Conservation (phyloP, 495 filamentous ascomycete species). For the Talaromyces nanjingensis region DNA sequence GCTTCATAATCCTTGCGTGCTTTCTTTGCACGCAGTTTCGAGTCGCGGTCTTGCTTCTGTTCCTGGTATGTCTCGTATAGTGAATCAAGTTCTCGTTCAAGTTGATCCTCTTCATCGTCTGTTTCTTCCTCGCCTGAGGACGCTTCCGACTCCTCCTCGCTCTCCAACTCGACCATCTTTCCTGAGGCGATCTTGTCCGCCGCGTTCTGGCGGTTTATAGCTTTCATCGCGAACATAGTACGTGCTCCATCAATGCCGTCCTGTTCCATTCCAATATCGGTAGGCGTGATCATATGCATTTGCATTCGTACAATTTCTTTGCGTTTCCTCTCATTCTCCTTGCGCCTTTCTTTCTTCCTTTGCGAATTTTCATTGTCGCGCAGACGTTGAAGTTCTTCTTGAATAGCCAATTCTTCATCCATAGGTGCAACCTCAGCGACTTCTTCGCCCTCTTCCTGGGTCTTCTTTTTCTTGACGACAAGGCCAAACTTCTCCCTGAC, state of each 20-base stretch:
- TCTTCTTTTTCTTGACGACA: constrained; percentile 58
- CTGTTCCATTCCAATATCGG: constrained; percentile 94
- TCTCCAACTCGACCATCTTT: constrained; percentile 57
- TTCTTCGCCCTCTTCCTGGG: constrained; percentile 44
- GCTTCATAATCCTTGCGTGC: constrained; percentile 74
- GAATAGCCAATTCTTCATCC: constrained; percentile 88
- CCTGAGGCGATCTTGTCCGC: constrained; percentile 67
- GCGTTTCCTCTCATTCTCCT: constrained; percentile 82
- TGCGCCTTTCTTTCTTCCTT: constrained; percentile 73
- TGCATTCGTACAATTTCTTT: constrained; percentile 91
- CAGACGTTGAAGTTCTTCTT: constrained; percentile 75
- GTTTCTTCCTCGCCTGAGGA: constrained; percentile 53
- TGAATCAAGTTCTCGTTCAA: constrained; percentile 78
- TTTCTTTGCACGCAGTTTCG: constrained; percentile 85
- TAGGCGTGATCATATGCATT: constrained; percentile 91
- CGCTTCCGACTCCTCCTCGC: constrained; percentile 52
- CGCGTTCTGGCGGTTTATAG: constrained; percentile 66
- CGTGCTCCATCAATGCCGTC: constrained; percentile 67
- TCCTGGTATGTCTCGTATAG: constrained; percentile 85
- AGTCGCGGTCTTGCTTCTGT: constrained; percentile 66
- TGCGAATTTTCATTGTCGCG: constrained; percentile 66
- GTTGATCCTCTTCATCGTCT: constrained; percentile 71
- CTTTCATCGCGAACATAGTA: constrained; percentile 75
- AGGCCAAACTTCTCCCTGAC: constrained; percentile 90
- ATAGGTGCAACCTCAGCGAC: constrained; percentile 72